Conservation (phyloP, 2,329 filamentous ascomycete species). For the Emergomyces pasteurianus region DNA sequence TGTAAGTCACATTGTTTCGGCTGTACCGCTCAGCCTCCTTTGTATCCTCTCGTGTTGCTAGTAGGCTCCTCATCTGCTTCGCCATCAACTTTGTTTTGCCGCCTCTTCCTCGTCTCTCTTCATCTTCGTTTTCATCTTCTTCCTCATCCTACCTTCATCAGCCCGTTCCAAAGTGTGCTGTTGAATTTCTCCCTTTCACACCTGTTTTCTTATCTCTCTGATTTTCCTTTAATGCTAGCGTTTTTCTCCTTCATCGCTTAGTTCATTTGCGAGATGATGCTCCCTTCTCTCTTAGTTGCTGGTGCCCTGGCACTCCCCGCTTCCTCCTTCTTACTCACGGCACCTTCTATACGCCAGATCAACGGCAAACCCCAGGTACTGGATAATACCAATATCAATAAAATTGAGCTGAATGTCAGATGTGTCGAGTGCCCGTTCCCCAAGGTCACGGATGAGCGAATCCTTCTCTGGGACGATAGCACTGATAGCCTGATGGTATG, state of each 20-base stretch:
- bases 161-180: not conserved
- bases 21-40: not conserved
- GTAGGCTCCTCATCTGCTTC: not conserved
- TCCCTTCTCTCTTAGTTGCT: constrained; percentile 25
- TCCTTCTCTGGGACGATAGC: constrained; percentile 22
- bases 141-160: not conserved
- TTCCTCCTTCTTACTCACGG: constrained; percentile 25
- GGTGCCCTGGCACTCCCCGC: constrained; percentile 23
- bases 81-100: not conserved
- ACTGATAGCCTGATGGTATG: constrained; percentile 27
- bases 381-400: constrained; percentile 17
- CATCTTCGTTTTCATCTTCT: not conserved
- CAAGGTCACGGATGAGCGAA: constrained; percentile 18
- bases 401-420: constrained; percentile 17
- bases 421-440: constrained; percentile 31
- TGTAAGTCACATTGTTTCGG: not conserved
- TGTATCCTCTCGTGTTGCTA: not conserved
- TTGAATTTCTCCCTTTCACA: not conserved
- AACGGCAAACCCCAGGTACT: constrained; percentile 7
- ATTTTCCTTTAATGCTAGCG: not conserved
- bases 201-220: not conserved
- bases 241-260: not conserved
- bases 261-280: constrained; percentile 18
- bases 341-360: constrained; percentile 4
- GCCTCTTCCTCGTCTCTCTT: not conserved